Conservation (phyloP, 495 filamentous ascomycete genomes). For the Trichoderma orchidacearum region DNA sequence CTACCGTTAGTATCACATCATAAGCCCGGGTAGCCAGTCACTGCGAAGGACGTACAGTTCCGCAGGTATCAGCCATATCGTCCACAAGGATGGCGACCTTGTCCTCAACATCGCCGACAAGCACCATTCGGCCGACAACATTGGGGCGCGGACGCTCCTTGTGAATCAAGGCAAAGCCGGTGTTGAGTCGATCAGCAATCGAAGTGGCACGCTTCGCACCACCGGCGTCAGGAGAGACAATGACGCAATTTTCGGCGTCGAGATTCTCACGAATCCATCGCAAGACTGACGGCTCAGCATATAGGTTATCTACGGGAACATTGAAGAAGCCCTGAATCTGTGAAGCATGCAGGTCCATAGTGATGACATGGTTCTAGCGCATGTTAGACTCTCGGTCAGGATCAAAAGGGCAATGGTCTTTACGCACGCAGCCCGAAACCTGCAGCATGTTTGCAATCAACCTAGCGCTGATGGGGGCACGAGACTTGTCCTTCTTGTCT, state of each 20-base stretch:
- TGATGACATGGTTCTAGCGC: slow-evolving; percentile 66
- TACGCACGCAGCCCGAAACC: slow-evolving; percentile 50
- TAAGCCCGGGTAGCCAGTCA: no score
- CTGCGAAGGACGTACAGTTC: slow-evolving; percentile 18
- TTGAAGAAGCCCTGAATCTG: slow-evolving; percentile 95
- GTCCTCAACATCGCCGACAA: slow-evolving; percentile 62
- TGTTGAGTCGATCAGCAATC: slow-evolving; percentile 87
- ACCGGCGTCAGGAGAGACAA: slow-evolving; percentile 92
- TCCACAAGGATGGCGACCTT: slow-evolving; percentile 43
- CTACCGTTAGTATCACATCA: background rate
- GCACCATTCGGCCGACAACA: slow-evolving; percentile 92
- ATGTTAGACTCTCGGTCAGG: slow-evolving; percentile 17
- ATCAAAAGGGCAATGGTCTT: background rate
- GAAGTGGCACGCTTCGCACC: slow-evolving; percentile 95
- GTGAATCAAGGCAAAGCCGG: slow-evolving; percentile 96
- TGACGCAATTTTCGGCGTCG: slow-evolving; percentile 70
- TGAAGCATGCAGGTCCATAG: slow-evolving; percentile 71
- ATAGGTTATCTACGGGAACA: slow-evolving; percentile 93
- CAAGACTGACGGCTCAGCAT: slow-evolving; percentile 87
- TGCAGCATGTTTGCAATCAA: slow-evolving; percentile 97
- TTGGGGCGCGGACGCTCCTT: slow-evolving; percentile 93
- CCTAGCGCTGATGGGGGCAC: slow-evolving; percentile 83
- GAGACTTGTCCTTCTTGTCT: slow-evolving; percentile 95
- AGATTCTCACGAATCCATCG: slow-evolving; percentile 85
- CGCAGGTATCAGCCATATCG: slow-evolving; percentile 92